Conservation (phyloP, 2,329 filamentous ascomycete species). For the Tolypocladium ophioglossoides region DNA sequence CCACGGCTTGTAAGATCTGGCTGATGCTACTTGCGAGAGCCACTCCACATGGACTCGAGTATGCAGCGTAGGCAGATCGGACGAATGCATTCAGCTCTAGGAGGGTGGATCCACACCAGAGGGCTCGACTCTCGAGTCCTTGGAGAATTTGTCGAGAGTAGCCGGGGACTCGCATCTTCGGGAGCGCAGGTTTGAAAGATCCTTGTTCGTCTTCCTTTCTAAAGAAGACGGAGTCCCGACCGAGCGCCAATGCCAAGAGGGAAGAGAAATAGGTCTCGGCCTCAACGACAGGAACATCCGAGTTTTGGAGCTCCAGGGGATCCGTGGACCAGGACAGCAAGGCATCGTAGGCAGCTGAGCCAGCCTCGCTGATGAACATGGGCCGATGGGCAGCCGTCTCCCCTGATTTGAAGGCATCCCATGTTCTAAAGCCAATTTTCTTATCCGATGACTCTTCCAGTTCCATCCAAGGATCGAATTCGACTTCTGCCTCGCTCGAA, state of each 20-base stretch:
- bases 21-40: slow-evolving; percentile 41
- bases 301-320: slow-evolving; percentile 26
- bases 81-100: slow-evolving; percentile 36
- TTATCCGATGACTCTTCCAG: slow-evolving; percentile 20
- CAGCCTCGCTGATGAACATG: slow-evolving; percentile 58
- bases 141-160: slow-evolving; percentile 40
- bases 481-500: slow-evolving; percentile 3
- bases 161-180: slow-evolving; percentile 42
- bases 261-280: slow-evolving; percentile 40
- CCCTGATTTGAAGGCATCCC: slow-evolving; percentile 53
- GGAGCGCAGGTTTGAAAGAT: slow-evolving; percentile 39
- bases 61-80: slow-evolving; percentile 31
- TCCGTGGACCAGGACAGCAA: slow-evolving; percentile 34
- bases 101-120: slow-evolving; percentile 36
- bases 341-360: slow-evolving; percentile 55
- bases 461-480: slow-evolving; percentile 34
- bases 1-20: slow-evolving; percentile 36
- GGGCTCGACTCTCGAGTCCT: slow-evolving; percentile 34
- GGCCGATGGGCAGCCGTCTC: slow-evolving; percentile 26
- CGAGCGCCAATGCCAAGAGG: slow-evolving; percentile 56
- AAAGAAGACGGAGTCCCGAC: slow-evolving; percentile 64
- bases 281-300: slow-evolving; percentile 32
- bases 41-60: slow-evolving; percentile 34
- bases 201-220: slow-evolving; percentile 41
- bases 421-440: slow-evolving; percentile 45